A percentile compares a stretch with the other conserved stretches of the same genome.
These are phyloP conservation scores for Pelargonium australe DNA, from an alignment of 441 rosid genomes.

Conservation along the genomic window DNA sequence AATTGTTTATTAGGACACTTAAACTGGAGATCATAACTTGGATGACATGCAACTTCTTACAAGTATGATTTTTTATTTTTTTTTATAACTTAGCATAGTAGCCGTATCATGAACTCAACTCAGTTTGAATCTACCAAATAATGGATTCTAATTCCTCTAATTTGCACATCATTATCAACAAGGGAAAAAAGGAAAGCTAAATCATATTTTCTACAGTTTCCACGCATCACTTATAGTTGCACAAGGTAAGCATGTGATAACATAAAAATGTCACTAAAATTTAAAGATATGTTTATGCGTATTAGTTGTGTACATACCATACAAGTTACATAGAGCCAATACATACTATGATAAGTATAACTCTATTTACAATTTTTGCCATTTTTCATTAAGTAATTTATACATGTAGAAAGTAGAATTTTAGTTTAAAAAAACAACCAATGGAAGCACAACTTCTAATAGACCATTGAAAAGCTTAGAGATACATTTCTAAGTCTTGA, in stretches of 20 bases:
- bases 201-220: not conserved
- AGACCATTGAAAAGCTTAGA: not conserved
- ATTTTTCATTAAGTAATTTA: not conserved
- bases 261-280: not conserved
- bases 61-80: no score
- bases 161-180: constrained; percentile 1
- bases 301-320: not conserved
- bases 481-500: constrained; percentile 2
- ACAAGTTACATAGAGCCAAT: not conserved
- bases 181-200: not conserved
- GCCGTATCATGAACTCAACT: not conserved
- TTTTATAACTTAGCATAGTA: not conserved
- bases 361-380: not conserved
- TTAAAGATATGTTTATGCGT: not conserved
- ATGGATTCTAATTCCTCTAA: not conserved
- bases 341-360: not conserved
- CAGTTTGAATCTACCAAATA: not conserved
- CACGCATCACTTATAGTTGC: not conserved
- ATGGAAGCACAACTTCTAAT: not conserved
- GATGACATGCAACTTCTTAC: no score
- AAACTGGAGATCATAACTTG: no score
- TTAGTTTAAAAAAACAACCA: not conserved
- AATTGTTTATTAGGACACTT: no score
- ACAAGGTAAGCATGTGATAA: not conserved
- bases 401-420: not conserved